Percentiles rank a stretch among this genome's conserved stretches.
Evolutionary conservation across 75 land plant genomes (phyloP).

Genomic region (Cupressus sempervirens): DNA sequence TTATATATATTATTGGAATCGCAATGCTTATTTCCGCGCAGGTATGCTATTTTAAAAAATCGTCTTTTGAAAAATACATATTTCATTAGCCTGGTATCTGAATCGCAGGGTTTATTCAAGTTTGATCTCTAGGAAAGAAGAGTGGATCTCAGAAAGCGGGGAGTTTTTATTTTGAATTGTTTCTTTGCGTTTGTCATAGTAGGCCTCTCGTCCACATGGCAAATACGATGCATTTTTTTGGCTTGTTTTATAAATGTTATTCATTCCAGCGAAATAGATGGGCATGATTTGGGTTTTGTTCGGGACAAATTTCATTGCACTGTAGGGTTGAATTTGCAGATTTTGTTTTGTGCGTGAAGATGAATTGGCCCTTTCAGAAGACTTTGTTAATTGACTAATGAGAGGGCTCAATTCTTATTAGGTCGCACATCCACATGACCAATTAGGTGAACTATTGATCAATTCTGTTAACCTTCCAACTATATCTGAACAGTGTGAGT

Average conservation of each 20-base stretch:
- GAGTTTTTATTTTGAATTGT: neutral
- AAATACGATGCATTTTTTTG: neutral
- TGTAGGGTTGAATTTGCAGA: too few relatives aligned
- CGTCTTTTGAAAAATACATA: neutral
- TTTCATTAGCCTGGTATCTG: neutral
- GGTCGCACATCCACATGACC: neutral
- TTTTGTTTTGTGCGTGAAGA: too few relatives aligned
- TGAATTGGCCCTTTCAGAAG: too few relatives aligned
- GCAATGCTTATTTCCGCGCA: conserved; percentile 63
- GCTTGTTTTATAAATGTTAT: neutral
- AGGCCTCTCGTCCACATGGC: neutral
- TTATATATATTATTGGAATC: conserved; percentile 69
- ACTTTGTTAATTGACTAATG: too few relatives aligned
- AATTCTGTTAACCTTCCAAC: neutral
- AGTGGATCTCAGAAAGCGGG: neutral
- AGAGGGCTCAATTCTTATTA: neutral
- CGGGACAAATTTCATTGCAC: neutral
- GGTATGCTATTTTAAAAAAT: conserved; percentile 27
- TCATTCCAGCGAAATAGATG: neutral
- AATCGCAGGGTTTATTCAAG: neutral
- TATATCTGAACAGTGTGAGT: neutral
- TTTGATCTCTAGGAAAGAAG: neutral
- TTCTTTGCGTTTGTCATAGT: neutral
- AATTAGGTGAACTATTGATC: neutral
- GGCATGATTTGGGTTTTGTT: neutral